Base-by-base conservation (phyloP, 202 grass and related monocot species). In the Bolboschoenoplectus hybrid region DNA sequence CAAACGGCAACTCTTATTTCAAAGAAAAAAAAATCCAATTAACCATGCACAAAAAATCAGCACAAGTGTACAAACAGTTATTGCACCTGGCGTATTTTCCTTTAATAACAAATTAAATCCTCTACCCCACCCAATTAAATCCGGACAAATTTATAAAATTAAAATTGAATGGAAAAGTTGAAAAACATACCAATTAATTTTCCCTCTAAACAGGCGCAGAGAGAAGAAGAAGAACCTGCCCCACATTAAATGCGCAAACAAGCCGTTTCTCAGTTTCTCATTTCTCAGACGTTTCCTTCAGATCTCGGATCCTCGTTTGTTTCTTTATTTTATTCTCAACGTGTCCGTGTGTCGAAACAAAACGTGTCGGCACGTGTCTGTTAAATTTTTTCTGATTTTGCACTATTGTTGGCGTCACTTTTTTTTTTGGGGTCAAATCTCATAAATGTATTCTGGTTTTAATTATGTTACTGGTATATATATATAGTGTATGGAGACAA, bases 131-230 rank as follows among this genome's bases (percentile, higher is more conserved):
- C 58, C 57, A 20, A 47, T 81, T 63, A 64, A 12, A 62, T 81
- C 7, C 17, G 1, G 34, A 20, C 11, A 58, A 81, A 81, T 46
- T 63, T 3, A 13, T 55, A 78, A 63, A 40, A 41, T 19, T 57
- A n/a, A 39, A 56, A 38, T 7, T 2, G 12, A 39, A 60, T 60
- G 14, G 7, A 81, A 26, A 26, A 26, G 26, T 26, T 80, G 51
- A 17, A 41, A 26, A 43, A 50, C 6, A 11, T 51, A 3, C 78
- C 1, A 19, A 63, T 1, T 17, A 63, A 81, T 19, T 1, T 55
- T 58, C 55, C 7, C 36, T 36, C 56, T 50, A 63, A 66, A 82
- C 79, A n/a, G 40, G 80, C 62, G 57, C 77, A 62, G n/a, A 81
- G 26, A 26, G 26, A 26, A 26, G 26, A 26, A 26, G 6, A 81